These are phyloP conservation scores for Pyrus pyrifolia DNA, from an alignment of 306 rosid species.

Conservation along the genomic window DNA sequence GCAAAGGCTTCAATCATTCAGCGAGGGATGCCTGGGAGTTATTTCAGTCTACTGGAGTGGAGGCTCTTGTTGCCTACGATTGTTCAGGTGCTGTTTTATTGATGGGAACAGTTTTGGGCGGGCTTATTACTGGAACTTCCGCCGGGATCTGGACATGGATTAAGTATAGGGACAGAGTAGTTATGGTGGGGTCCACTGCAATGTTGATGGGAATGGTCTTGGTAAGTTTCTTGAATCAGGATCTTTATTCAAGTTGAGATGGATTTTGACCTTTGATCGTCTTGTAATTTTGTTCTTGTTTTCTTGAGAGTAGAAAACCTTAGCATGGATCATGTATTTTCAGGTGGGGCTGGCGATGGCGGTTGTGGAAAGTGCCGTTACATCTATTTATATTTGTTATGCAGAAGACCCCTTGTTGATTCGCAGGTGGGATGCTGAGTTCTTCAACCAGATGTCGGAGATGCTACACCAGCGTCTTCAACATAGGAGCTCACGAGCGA, in stretches of 20 bases:
- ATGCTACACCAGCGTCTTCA: constrained; percentile 92
- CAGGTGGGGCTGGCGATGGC: constrained; percentile 97
- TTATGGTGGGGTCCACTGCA: constrained; percentile 89
- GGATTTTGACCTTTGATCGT: not conserved
- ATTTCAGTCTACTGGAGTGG: constrained; percentile 97
- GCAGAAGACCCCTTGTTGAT: constrained; percentile 95
- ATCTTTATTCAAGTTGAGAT: not conserved
- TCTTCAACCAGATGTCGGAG: constrained; percentile 90
- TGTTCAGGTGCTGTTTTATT: constrained; percentile 93
- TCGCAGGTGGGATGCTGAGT: constrained; percentile 88
- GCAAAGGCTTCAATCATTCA: constrained; percentile 85
- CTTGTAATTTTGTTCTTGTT: not conserved
- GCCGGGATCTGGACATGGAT: constrained; percentile 91
- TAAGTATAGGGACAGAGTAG: constrained; percentile 63
- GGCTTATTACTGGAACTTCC: constrained; percentile 90
- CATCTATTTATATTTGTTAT: constrained; percentile 87
- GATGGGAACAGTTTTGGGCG: constrained; percentile 84
- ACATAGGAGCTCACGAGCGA: constrained; percentile 64
- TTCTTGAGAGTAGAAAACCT: not conserved
- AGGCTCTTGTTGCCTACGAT: constrained; percentile 85
- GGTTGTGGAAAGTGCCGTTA: constrained; percentile 95
- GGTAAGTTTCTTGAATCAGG: constrained; percentile 40
- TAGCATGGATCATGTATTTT: constrained; percentile 7
- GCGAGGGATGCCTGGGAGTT: constrained; percentile 99
- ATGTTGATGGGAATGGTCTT: constrained; percentile 95